A percentile compares a stretch with the other conserved stretches of the same genome.
Conservation (phyloP, 192 early-diverging fungal genomes). For the Umbelopsis ramanniana region DNA sequence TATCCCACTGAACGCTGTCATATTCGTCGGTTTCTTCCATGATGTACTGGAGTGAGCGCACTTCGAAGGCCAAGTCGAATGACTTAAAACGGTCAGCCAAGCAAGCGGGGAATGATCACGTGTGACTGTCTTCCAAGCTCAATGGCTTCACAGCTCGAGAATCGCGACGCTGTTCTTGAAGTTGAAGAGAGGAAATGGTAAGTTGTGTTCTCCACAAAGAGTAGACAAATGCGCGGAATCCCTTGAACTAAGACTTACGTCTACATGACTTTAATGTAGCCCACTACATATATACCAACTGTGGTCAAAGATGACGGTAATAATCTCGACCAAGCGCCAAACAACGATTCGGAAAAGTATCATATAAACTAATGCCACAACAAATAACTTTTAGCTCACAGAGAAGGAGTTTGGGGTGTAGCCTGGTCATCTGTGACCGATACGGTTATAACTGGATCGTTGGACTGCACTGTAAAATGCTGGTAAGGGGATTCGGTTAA, state of each 20-base stretch:
- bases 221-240: neutral
- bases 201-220: neutral
- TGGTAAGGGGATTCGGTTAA: constrained; percentile 55
- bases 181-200: neutral
- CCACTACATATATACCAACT: constrained; percentile 56
- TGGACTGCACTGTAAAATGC: constrained; percentile 79
- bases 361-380: neutral
- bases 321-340: neutral
- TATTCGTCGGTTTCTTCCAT: constrained; percentile 29
- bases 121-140: neutral
- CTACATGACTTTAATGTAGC: constrained; percentile 31
- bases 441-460: constrained; percentile 74
- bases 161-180: neutral
- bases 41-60: neutral
- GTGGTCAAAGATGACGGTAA: constrained; percentile 52
- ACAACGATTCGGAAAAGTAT: neutral
- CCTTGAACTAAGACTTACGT: neutral
- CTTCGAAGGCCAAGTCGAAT: too few species aligned
- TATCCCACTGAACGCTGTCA: constrained; percentile 33
- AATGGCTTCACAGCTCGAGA: neutral
- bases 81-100: too few species aligned
- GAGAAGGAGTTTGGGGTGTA: constrained; percentile 82
- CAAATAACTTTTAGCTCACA: constrained; percentile 62
- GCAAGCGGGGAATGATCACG: constrained; percentile 6
- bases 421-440: constrained; percentile 74